Base-by-base conservation (phyloP, 257 asterid species). In the Schizonepeta tenuifolia region DNA sequence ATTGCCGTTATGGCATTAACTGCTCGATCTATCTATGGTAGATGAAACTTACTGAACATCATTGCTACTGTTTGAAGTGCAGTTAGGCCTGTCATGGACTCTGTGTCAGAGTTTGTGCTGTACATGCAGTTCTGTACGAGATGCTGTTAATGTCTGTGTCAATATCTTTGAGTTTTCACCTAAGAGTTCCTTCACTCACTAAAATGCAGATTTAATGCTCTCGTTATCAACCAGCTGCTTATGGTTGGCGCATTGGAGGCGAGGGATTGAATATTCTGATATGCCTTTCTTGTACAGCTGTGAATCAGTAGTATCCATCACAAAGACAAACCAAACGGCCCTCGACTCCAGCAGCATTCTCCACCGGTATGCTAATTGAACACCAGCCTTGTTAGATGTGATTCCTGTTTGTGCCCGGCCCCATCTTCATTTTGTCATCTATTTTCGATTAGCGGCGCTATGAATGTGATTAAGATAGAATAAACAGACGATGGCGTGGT, bases 181-280 rank as follows among this genome's bases (percentile, higher is more conserved):
- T 26, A 64, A 51, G 58, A 64, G 12, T 36, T 72, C 55, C 36
- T 31, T 10, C 78, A 28, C 60, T 60, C 15, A 14, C 46, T 44
- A 28, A 18, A 61, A 46, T 66, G 40, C 43, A 56, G 61, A 41
- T 67, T 67, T 46, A 57, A 58, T 56, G 65, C 71, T 11, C 21
- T 63, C 69, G 50, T 38, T 73, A 50, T 35, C 20, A 20, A 21
- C 66, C 35, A 63, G 49, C 41, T 65, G 68, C 55, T 57, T 46
- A 10, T 18, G 36, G 47, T 58, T 17, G 31, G 55, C 58, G 10
- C 51, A 54, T 36, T 33, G 61, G 47, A 56, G 10, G 22, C 51
- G 15, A 13, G 10, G 59, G 72, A 35, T 13, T 17, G 11, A 40
- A 63, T 14, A 28, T 22, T 54, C 28, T 46, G 17, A 73, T 40